Evolutionary conservation across 179 eudicot genomes (phyloP).

Genomic region (Beta corolliflora): DNA sequence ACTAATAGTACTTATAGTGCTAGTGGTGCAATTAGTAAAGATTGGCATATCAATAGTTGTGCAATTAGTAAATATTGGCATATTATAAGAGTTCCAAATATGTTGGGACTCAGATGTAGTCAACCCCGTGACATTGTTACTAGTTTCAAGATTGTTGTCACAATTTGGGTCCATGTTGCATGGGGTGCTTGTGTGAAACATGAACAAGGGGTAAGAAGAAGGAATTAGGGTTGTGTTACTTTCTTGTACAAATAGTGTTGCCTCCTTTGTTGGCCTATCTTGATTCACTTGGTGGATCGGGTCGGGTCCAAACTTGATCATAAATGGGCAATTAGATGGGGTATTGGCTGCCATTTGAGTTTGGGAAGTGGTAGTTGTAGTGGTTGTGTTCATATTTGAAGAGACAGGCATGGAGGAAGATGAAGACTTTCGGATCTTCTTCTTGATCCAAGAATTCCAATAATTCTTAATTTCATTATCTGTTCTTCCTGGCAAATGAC

Average conservation of each 20-base stretch:
- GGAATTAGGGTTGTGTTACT: constrained; percentile 37
- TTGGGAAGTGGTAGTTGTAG: neutral
- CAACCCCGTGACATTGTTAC: constrained; percentile 20
- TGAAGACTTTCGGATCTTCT: constrained; percentile 64
- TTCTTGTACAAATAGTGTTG: constrained; percentile 36
- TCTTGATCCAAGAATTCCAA: constrained; percentile 95
- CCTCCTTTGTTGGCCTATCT: constrained; percentile 16
- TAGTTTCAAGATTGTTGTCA: constrained; percentile 2
- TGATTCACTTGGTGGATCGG: neutral
- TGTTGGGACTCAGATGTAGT: constrained; percentile 20
- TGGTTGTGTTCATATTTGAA: neutral
- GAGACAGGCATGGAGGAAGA: constrained; percentile 14
- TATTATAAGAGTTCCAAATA: constrained; percentile 27
- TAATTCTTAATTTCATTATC: constrained; percentile 89
- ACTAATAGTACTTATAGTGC: constrained; percentile 19
- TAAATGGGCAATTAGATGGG: constrained; percentile 21
- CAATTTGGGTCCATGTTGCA: neutral
- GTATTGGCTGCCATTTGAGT: neutral
- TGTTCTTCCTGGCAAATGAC: constrained; percentile 87
- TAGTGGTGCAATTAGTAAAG: constrained; percentile 24
- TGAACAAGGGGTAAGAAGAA: constrained; percentile 52
- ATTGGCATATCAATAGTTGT: constrained; percentile 20
- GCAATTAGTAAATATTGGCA: constrained; percentile 29
- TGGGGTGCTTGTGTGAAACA: constrained; percentile 54
- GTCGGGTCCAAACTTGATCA: constrained; percentile 28